Evolutionary conservation across 306 rosid species (phyloP), one percentile per base, ranked within the genome.

Genomic region (Glycyrrhiza uralensis): DNA sequence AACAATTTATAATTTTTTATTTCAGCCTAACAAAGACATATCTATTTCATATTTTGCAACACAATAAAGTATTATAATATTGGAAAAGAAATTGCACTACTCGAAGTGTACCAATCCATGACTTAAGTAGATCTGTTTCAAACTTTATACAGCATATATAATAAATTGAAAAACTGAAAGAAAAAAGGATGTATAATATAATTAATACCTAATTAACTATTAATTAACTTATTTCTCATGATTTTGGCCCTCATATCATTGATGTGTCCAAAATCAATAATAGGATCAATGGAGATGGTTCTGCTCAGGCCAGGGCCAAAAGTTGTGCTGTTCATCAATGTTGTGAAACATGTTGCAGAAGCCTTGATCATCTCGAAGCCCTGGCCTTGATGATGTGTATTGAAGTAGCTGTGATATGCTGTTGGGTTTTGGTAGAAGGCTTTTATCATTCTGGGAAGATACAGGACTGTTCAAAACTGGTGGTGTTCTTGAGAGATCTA

Each of bases 301-400:
- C 47, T 85, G 86, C 57, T 87, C 87, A 18, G 91, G 84, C 94
- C 96, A 89, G 42, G 88, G 87, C 96, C 96, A 92, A 51, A 78
- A 76, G 67, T 85, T 81, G 18, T 86, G 91, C 41, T 84, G 91
- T 14, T 81, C 91, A 15, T 85, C 91, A 44, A 82, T 60, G 56
- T 81, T 76, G 69, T 83, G 86, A 79, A 88, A 80, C 85, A 92
- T 84, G 86, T 84, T 85, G 84, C 83, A 73, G 62, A 87, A 83
- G 78, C 62, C 71, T 68, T 84, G 65, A 66, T 85, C 87, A 18
- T 84, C 87, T 58, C 84, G 97, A 44, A 67, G 69, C 4, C 84
- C 85, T 15, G 84, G 61, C 59, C 87, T 82, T 57, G 93, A 71
- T 69, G 87, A 71, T 69, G 87, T 72, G 72, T 78, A 82, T 71